Base-by-base conservation (phyloP, 495 filamentous ascomycete genomes). In the Cryomyces antarcticus region DNA sequence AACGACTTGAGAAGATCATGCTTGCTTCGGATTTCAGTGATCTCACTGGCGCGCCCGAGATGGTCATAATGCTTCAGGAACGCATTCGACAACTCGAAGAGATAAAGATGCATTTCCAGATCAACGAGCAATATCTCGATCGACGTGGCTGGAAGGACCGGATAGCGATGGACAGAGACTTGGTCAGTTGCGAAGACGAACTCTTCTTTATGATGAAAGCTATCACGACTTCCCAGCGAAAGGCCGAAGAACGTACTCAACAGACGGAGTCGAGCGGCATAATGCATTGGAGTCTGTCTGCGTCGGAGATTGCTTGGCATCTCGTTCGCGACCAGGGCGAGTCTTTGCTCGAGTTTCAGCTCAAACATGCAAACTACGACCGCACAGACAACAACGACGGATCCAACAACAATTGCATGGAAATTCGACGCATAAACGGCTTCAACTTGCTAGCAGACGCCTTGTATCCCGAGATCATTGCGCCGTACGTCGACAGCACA, bases 121-220 rank as follows among this genome's bases (percentile, higher is more conserved):
- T 93, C 42, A 81, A 96, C 56, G 81, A 83, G 12, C 81, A 77
- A 49, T 81, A 80, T 43, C 62, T 99, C 37, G 92, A 96, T 53
- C 77, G 76, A 50, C 74, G 82, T 53, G 87, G 85, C 7, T 96
- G 89, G 88, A 72, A 88, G 48, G 86, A 94, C 56, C 73, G 85
- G 30, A 62, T 94, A 48, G 56, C 73, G 6, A 70, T 99, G 27
- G 89, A 96, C 52, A 77, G 81, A 36, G 89, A 99, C 53, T 65
- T 99, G 42, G 70, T 81, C 12, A 73, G 70, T 39, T 95, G 81
- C 54, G 92, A 96, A 54, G 92, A 99, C 53, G 92, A 99, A 60
- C 62, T 99, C 31, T 99, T 99, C 66, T 99, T 99, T 64, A 80
- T 96, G 70, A 95, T 96, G 92, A 95, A 99, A 52, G 89, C 89